phyloP scores from a whole-genome alignment of 441 rosid genomes.

The Melastoma candidum region DNA sequence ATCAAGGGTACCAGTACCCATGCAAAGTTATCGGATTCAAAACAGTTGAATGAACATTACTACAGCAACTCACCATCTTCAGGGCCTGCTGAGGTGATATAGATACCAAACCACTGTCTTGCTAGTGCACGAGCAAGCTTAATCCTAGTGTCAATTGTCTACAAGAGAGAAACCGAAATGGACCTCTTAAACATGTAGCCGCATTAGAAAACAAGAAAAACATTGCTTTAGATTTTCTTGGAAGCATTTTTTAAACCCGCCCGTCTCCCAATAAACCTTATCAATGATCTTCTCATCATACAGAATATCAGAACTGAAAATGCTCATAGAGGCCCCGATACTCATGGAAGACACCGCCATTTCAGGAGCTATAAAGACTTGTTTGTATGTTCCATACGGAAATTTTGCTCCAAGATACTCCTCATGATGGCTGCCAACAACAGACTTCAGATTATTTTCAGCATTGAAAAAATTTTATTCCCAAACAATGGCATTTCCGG shows the following conservation, averaged over 20 bases:
- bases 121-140: constrained; percentile 93
- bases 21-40: constrained; percentile 4
- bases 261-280: constrained; percentile 39
- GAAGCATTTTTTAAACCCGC: no score
- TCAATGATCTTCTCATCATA: constrained; percentile 88
- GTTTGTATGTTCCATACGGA: constrained; percentile 91
- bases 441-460: constrained; percentile 5
- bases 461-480: constrained; percentile 6
- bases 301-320: constrained; percentile 75
- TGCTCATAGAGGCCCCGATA: constrained; percentile 77
- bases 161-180: constrained; percentile 29
- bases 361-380: constrained; percentile 84
- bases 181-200: no score
- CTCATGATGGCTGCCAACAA: constrained; percentile 71
- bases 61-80: constrained; percentile 59
- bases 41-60: background rate
- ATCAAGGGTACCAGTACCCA: constrained; percentile 3
- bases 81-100: constrained; percentile 69
- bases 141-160: constrained; percentile 86
- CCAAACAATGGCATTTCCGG: no score
- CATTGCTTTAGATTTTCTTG: no score
- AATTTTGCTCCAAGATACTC: constrained; percentile 79
- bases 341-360: constrained; percentile 62
- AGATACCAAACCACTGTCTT: constrained; percentile 97
- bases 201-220: no score